Base-by-base conservation (phyloP, 768 basidiomycete genomes). In the Pholiota microspora region DNA sequence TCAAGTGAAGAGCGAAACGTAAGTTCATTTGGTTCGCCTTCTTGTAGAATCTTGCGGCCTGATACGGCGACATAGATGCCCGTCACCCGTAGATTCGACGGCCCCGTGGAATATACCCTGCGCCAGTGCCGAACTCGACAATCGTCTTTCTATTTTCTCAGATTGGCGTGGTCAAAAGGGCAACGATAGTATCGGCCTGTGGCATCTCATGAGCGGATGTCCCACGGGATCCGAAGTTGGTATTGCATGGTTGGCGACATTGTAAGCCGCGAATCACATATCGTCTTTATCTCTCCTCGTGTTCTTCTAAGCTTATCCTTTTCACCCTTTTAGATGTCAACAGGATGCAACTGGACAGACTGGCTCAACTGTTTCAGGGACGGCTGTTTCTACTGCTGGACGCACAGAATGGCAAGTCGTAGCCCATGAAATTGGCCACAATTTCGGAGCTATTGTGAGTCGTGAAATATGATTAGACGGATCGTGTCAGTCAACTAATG, bases 121-220 rank as follows among this genome's bases (percentile, higher is more conserved):
- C 69, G 73, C 72, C 62, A 46, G 67, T 77, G 59, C 71, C 12
- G 66, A 79, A 4, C 76, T 96, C 46, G 86, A 92, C 67, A 69
- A 77, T 36, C 82, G 92, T 4, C 75, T 94, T 24, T 91, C 89
- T 13, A 68, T 83, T 2, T 94, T 96, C 70, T 89, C 88, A 4
- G 73, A 83, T 56, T 96, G 92, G 92, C 77, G 93, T 54, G 92
- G 91, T 0, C 63, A 71, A 40, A 86, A 85, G 60, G 82, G 86
- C 6, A 69, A 77, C n/a, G 91, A 93, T 65, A 80, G 83, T 15
- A 83, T 80, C 18, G 93, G 92, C 2, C 75, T 96, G 27, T 94
- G 92, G 89, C 92, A 94, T 72, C 73, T 94, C 10, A 88, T 94
- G 86, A 91, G 88, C 59, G 85, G 84, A 23, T 92, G 90, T 61